Conservation (phyloP, 78 protist genomes). For the Chrysochromulina parva region DNA sequence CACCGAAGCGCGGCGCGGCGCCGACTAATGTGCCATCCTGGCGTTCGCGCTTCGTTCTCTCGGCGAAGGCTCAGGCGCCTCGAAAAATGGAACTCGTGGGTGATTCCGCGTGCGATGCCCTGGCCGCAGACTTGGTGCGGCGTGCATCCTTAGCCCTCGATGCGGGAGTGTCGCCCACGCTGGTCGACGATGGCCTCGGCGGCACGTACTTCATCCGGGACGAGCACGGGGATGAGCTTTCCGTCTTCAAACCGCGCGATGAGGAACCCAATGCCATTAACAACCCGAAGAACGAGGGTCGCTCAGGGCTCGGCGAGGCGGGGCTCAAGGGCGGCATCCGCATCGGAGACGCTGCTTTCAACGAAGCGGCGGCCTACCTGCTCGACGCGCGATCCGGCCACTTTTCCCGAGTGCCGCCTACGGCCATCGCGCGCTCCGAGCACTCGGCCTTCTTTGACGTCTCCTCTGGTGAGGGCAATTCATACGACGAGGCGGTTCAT, state of each 20-base stretch:
- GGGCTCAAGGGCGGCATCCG: neutral
- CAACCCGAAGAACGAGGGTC: neutral
- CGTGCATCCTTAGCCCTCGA: neutral
- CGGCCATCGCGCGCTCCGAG: neutral
- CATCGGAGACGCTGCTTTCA: neutral
- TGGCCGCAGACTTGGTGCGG: too few relatives aligned
- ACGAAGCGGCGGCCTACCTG: neutral
- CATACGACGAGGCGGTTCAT: neutral
- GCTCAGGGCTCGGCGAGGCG: neutral
- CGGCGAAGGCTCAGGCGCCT: too few relatives aligned
- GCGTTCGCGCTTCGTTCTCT: too few relatives aligned
- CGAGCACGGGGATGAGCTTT: neutral
- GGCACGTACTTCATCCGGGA: neutral
- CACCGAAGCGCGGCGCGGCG: too few relatives aligned
- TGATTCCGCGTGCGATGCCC: too few relatives aligned
- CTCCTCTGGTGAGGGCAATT: neutral
- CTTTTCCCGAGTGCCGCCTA: neutral
- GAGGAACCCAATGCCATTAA: neutral
- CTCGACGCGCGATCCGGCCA: slow-evolving; percentile 8
- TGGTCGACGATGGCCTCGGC: neutral
- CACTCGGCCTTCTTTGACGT: neutral
- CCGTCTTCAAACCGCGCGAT: neutral
- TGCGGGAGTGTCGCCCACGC: neutral
- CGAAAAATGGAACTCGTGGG: too few relatives aligned
- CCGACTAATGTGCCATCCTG: too few relatives aligned